Percentiles rank a stretch among this genome's conserved stretches.
Conservation (phyloP, 805 yeast genomes). For the Pichia gijzeniarum region DNA sequence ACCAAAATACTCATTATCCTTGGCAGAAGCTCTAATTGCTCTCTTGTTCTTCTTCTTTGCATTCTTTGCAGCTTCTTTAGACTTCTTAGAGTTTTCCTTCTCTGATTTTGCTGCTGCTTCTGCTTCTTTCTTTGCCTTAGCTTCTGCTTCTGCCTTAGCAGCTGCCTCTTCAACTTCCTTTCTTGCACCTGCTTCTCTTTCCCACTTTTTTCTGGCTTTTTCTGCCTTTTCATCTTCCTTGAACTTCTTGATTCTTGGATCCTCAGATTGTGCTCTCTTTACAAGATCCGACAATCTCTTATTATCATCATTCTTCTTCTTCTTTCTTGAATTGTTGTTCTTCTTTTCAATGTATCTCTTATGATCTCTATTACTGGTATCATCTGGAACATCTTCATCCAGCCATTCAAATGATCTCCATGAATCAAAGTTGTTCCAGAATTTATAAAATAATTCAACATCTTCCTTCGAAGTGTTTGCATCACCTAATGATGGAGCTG, state of each 20-base stretch:
- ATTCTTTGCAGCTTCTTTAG: slow-evolving; percentile 93
- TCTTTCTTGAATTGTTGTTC: slow-evolving; percentile 93
- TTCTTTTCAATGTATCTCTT: slow-evolving; percentile 97
- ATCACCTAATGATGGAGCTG: slow-evolving; percentile 79
- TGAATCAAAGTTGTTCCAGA: slow-evolving; percentile 92
- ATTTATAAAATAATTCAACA: slow-evolving; percentile 82
- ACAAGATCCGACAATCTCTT: slow-evolving; percentile 80
- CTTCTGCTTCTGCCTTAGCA: slow-evolving; percentile 83
- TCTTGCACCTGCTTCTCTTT: slow-evolving; percentile 95
- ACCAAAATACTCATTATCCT: slow-evolving; percentile 82
- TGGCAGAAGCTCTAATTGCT: slow-evolving; percentile 64
- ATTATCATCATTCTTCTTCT: slow-evolving; percentile 96
- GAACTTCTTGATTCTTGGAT: slow-evolving; percentile 91
- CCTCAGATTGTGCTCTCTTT: slow-evolving; percentile 82
- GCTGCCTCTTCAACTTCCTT: slow-evolving; percentile 92
- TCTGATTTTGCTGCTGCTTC: slow-evolving; percentile 62
- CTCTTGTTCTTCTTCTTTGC: slow-evolving; percentile 83
- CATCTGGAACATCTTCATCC: slow-evolving; percentile 99
- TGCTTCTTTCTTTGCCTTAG: slow-evolving; percentile 67
- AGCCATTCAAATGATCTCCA: slow-evolving; percentile 98
- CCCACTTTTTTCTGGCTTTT: slow-evolving; percentile 95
- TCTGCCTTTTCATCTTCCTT: slow-evolving; percentile 92
- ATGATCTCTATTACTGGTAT: slow-evolving; percentile 98
- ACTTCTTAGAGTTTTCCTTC: slow-evolving; percentile 61
- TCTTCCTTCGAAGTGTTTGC: slow-evolving; percentile 63